phyloP scores from a whole-genome alignment of 345 rosid species.

The Mallotus nudiflorus region DNA sequence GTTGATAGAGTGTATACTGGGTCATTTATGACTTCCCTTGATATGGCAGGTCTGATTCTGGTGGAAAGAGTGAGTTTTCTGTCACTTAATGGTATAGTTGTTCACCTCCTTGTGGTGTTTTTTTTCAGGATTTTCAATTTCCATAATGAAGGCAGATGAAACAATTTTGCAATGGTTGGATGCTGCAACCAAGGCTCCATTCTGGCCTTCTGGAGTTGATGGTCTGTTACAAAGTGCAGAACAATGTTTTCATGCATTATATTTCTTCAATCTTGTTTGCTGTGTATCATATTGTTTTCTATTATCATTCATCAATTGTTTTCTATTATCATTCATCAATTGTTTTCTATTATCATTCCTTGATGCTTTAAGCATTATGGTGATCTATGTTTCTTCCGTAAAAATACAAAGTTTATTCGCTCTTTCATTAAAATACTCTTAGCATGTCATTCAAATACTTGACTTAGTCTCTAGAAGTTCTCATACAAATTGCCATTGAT shows the following conservation, averaged over 20 bases:
- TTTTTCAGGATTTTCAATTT: constrained; percentile 82
- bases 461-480: constrained; percentile 2
- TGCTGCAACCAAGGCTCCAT: constrained; percentile 92
- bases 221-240: constrained; percentile 47
- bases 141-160: constrained; percentile 89
- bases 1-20: constrained; percentile 98
- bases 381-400: constrained; percentile 8
- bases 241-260: constrained; percentile 13
- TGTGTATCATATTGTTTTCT: neutral
- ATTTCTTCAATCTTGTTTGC: neutral
- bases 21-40: constrained; percentile 95
- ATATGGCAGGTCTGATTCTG: constrained; percentile 85
- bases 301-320: neutral
- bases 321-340: neutral
- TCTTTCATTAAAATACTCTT: neutral
- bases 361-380: neutral
- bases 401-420: neutral
- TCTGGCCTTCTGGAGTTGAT: constrained; percentile 88
- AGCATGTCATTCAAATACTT: neutral
- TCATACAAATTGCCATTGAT: neutral
- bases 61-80: neutral
- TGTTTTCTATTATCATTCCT: neutral
- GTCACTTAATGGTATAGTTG: constrained; percentile 5
- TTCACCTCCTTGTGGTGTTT: constrained; percentile 16
- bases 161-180: constrained; percentile 66